A percentile compares a stretch with the other conserved stretches of the same genome.
These are phyloP conservation scores for Dioscorea alata DNA, from an alignment of 106 monocot genomes.

Conservation along the genomic window DNA sequence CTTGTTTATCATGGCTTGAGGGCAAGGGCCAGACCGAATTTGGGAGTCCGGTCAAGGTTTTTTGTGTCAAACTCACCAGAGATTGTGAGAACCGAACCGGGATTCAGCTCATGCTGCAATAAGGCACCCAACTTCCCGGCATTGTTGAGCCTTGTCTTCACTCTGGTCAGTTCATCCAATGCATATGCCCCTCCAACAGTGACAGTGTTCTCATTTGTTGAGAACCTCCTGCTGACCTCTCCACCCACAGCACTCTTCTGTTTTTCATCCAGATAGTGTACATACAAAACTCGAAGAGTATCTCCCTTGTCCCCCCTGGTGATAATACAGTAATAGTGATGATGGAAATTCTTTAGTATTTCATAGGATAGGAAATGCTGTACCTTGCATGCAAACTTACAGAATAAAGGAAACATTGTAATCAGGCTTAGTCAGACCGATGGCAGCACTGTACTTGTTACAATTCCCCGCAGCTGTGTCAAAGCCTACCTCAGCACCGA, in stretches of 20 bases:
- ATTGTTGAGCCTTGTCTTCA: slow-evolving; percentile 86
- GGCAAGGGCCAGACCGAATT: slow-evolving; percentile 77
- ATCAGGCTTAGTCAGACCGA: slow-evolving; percentile 70
- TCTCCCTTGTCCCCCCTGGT: slow-evolving; percentile 85
- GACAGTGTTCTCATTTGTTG: slow-evolving; percentile 74
- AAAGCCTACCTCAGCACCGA: slow-evolving; percentile 86
- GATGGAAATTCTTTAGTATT: no score
- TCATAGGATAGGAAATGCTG: no score
- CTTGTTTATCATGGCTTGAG: slow-evolving; percentile 57
- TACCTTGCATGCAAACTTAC: slow-evolving; percentile 33
- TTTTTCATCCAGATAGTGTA: slow-evolving; percentile 62
- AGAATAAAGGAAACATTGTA: slow-evolving; percentile 62
- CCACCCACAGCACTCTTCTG: slow-evolving; percentile 48
- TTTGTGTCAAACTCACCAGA: slow-evolving; percentile 90
- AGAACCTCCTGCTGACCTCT: slow-evolving; percentile 74
- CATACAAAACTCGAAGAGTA: slow-evolving; percentile 58
- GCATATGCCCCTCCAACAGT: slow-evolving; percentile 68
- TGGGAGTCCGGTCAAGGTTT: slow-evolving; percentile 69
- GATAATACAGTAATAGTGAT: no score
- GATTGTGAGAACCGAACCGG: slow-evolving; percentile 73
- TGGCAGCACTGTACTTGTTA: slow-evolving; percentile 75
- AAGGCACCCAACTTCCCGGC: slow-evolving; percentile 77
- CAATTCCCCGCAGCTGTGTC: slow-evolving; percentile 59
- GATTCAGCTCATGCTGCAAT: slow-evolving; percentile 77
- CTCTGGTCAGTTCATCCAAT: slow-evolving; percentile 59